Evolutionary conservation across 2,329 filamentous ascomycete species (phyloP).

Genomic region (Cladosporium sp.): DNA sequence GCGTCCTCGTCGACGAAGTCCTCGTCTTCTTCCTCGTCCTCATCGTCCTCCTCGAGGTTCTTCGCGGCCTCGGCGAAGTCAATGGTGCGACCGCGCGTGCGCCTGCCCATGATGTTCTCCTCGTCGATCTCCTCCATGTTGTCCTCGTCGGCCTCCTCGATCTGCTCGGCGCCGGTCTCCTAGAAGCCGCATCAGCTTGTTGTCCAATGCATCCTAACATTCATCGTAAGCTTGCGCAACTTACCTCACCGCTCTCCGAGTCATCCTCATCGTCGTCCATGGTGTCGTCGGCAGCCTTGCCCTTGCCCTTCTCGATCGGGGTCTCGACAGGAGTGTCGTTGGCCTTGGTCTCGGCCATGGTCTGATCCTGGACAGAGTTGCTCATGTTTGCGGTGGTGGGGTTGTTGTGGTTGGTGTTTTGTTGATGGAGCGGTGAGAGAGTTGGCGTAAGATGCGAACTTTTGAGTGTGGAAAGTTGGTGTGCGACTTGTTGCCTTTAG

Average conservation of each 20-base stretch:
- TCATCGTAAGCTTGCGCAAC: constrained; percentile 8
- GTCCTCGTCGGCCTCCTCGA: constrained; percentile 73
- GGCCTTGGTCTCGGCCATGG: constrained; percentile 26
- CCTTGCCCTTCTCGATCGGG: constrained; percentile 73
- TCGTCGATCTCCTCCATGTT: constrained; percentile 89
- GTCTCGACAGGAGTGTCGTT: constrained; percentile 36
- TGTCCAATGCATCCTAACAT: neutral
- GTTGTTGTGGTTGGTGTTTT: constrained; percentile 3
- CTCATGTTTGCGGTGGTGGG: constrained; percentile 26
- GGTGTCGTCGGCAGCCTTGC: constrained; percentile 70
- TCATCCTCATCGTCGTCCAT: constrained; percentile 59
- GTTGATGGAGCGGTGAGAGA: constrained; percentile 17
- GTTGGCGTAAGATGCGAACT: neutral
- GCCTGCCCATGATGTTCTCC: constrained; percentile 79
- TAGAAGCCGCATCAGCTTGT: constrained; percentile 20
- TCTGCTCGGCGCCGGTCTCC: constrained; percentile 36
- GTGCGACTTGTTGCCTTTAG: neutral
- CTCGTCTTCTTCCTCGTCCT: constrained; percentile 78
- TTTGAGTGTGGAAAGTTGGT: neutral
- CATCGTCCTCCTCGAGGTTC: constrained; percentile 71
- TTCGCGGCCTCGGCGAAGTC: constrained; percentile 89
- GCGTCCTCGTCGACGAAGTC: constrained; percentile 63
- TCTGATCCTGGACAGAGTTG: constrained; percentile 30
- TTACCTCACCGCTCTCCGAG: constrained; percentile 45
- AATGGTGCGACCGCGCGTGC: constrained; percentile 89